These are phyloP conservation scores for Peronospora destructor DNA, from an alignment of 352 stramenopile genomes.

Conservation along the genomic window DNA sequence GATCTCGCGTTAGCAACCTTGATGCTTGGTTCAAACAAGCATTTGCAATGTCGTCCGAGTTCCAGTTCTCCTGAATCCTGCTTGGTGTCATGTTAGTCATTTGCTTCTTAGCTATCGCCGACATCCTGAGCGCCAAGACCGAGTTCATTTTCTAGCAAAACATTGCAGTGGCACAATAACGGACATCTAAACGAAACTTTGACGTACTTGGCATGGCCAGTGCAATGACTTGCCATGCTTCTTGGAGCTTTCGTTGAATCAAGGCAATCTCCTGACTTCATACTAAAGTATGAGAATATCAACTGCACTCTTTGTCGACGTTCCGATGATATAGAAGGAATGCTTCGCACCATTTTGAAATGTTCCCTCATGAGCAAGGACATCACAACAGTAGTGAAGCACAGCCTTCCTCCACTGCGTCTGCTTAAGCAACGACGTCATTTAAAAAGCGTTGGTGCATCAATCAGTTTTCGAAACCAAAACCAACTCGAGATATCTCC, in stretches of 20 bases:
- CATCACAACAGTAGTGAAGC: not conserved
- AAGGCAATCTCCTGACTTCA: conserved; percentile 14
- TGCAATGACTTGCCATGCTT: conserved; percentile 4
- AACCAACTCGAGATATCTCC: not conserved
- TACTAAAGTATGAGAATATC: conserved; percentile 2
- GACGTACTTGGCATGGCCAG: conserved; percentile 10
- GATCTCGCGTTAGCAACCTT: too few species aligned
- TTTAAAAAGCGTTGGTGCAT: not conserved
- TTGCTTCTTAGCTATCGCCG: not conserved
- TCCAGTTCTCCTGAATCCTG: too few species aligned
- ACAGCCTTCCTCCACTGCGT: conserved; percentile 4
- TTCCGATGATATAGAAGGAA: conserved; percentile 4
- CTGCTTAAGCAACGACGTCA: conserved; percentile 7
- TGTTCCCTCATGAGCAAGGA: conserved; percentile 19
- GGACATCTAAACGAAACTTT: conserved; percentile 12
- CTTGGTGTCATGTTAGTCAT: not conserved
- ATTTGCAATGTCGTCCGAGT: too few species aligned
- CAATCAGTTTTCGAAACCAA: not conserved
- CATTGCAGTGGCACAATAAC: conserved; percentile 2
- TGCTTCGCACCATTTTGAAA: conserved; percentile 6
- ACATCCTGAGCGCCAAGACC: conserved; percentile 5
- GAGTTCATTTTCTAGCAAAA: not conserved
- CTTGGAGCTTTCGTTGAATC: conserved; percentile 13
- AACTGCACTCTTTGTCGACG: conserved; percentile 1
- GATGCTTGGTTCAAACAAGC: too few species aligned